phyloP scores from a whole-genome alignment of 306 rosid genomes.

The Trifolium dubium region DNA sequence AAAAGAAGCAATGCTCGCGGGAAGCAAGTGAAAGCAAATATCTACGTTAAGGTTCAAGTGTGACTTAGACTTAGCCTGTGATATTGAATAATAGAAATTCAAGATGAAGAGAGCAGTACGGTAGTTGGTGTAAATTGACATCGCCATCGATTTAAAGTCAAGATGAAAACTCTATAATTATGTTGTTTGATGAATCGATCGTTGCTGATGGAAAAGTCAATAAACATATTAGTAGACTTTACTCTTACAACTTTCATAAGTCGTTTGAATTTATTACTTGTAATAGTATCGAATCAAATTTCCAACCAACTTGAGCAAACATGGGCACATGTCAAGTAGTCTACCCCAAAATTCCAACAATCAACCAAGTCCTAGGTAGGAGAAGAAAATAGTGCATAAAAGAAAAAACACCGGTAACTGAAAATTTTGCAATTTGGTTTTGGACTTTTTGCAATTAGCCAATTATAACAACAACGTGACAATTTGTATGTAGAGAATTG shows the following conservation, averaged over 20 bases:
- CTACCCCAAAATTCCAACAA: background rate
- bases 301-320: conserved; percentile 9
- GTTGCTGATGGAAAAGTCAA: background rate
- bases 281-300: background rate
- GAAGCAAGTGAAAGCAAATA: too few species aligned
- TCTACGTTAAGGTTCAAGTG: too few species aligned
- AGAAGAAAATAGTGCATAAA: background rate
- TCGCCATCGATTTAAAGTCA: too few species aligned
- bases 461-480: background rate
- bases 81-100: too few species aligned
- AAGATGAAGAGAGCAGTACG: too few species aligned
- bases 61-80: too few species aligned
- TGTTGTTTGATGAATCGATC: background rate
- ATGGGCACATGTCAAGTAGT: background rate
- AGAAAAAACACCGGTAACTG: background rate
- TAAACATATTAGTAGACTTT: background rate
- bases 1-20: too few species aligned
- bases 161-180: too few species aligned
- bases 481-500: background rate
- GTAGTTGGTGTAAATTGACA: too few species aligned
- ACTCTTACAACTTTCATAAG: background rate
- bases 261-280: background rate
- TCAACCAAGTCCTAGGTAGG: background rate
- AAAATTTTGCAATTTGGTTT: background rate
- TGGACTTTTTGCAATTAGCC: background rate